Evolutionary conservation across 2,329 filamentous ascomycete species (phyloP).

Genomic region (Thermochaetoides dissita): DNA sequence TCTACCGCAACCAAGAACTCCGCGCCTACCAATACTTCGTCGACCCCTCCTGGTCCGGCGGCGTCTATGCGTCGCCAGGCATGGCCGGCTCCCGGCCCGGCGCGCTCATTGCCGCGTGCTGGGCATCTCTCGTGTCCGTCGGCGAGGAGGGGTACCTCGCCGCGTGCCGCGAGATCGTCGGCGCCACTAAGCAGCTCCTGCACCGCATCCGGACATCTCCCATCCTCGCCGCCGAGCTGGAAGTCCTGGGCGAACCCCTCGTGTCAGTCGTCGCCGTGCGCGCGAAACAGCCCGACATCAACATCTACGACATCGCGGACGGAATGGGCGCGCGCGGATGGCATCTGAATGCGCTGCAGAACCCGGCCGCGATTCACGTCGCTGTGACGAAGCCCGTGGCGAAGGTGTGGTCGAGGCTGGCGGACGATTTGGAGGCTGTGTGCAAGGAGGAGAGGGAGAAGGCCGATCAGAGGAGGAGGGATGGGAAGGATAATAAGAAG

Average conservation of each 20-base stretch:
- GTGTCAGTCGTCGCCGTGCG: conserved; percentile 85
- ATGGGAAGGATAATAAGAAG: conserved; percentile 42
- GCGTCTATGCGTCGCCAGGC: conserved; percentile 86
- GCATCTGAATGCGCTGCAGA: conserved; percentile 92
- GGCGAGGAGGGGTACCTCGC: conserved; percentile 81
- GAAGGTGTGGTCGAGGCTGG: conserved; percentile 65
- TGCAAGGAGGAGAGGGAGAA: conserved; percentile 66
- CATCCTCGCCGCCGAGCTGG: conserved; percentile 55
- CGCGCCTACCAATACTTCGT: conserved; percentile 94
- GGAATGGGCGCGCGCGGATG: conserved; percentile 72
- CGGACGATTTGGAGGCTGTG: conserved; percentile 55
- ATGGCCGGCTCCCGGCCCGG: conserved; percentile 87
- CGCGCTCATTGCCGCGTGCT: conserved; percentile 88
- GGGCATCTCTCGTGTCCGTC: conserved; percentile 79
- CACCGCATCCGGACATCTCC: conserved; percentile 58
- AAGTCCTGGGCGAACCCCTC: conserved; percentile 69
- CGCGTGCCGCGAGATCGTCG: conserved; percentile 77
- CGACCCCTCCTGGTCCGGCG: conserved; percentile 84
- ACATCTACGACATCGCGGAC: conserved; percentile 91
- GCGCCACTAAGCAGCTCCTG: conserved; percentile 69
- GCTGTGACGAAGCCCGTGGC: conserved; percentile 82
- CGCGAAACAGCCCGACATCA: conserved; percentile 43
- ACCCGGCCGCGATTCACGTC: conserved; percentile 81
- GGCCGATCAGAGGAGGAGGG: conserved; percentile 33
- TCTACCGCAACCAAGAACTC: conserved; percentile 70